Base-by-base conservation (phyloP, 257 asterid genomes). In the Solanum medicagineum region DNA sequence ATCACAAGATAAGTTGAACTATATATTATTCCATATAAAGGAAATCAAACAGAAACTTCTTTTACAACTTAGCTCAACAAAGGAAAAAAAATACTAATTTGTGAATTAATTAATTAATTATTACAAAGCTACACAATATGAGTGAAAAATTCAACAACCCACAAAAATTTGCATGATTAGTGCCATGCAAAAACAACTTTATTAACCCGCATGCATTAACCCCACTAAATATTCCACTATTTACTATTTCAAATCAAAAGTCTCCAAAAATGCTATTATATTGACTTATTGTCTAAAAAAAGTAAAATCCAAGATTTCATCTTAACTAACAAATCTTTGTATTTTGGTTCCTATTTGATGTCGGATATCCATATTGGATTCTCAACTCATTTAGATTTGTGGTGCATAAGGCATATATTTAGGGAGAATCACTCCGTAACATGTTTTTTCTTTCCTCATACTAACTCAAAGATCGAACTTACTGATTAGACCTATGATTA, bases 401-500 rank as follows among this genome's bases (percentile, higher is more conserved):
- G 15, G 1, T 7, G 0, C 4, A 3, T 68, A 68, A 68, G 22
- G 1, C 45, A 10, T n/a, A n/a, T 60, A 66, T 66, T 66, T 8
- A 29, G 0, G 47, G 6, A 2, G 13, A 66, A 66, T 29, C 0
- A 1, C 14, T 59, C 1, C 3, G 0, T 59, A 11, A 59, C 7
- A 10, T 59, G 3, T 9, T 20, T 16, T 66, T 1, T 6, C 29
- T 4, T 13, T 6, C 1, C 0, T 10, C 4, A 16, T 36, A 17
- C 4, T 32, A 29, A 29, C 0, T 16, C 24, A 16, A 17, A 1
- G 14, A 0, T 40, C 16, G 2, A 8, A 68, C 1, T 0, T 17
- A 0, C 0, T 0, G 0, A 20, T 36, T 5, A 57, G 4, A 32
- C 1, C 6, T 68, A 0, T 8, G 4, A 1, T 32, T 32, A 0